Base-by-base conservation (phyloP, 805 yeast species). In the Zygotorulaspora sp. region DNA sequence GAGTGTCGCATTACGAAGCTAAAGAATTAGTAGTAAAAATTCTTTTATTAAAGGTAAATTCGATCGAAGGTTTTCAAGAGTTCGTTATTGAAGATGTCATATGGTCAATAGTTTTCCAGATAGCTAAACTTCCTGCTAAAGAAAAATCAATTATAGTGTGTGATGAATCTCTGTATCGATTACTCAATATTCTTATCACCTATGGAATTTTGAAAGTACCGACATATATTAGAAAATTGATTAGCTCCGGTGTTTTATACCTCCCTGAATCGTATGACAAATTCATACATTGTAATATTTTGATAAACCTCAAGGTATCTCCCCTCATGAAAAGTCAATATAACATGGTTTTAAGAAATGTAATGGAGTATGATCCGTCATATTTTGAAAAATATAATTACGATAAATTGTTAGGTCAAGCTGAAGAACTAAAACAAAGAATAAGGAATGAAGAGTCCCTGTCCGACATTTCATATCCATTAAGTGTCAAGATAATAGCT, bases 211-310 rank as follows among this genome's bases (percentile, higher is more conserved):
- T 72, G n/a, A 74, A 71, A 40, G 59, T 62, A 1, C 58, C 70
- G 1, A 72, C 83, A 1, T 90, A 90, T 52, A 68, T 89, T 40
- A 67, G 97, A 51, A 77, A 80, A 48, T 65, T 89, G 24, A 88
- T 90, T 30, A 86, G 96, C 7, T 79, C 92, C 1, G 98, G 97
- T 4, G 68, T 87, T 1, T 75, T 89, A 31, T 86, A 83, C 58
- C 59, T 77, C 3, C 70, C 75, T 6, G 74, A 76, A 13, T 68
- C 68, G 6, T 58, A 63, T 18, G 80, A 80, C 35, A 69, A 68
- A 52, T 61, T 52, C 41, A 70, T 70, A 29, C 95, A 75, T 54
- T 65, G 81, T 15, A 49, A 66, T 8, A 67, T 83, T 6, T 62
- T 83, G 38, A 71, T 74, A 43, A 77, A 80, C 39, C 57, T 84